Base-by-base conservation (phyloP, 2,329 filamentous ascomycete genomes). In the Penicillium oxalicum region DNA sequence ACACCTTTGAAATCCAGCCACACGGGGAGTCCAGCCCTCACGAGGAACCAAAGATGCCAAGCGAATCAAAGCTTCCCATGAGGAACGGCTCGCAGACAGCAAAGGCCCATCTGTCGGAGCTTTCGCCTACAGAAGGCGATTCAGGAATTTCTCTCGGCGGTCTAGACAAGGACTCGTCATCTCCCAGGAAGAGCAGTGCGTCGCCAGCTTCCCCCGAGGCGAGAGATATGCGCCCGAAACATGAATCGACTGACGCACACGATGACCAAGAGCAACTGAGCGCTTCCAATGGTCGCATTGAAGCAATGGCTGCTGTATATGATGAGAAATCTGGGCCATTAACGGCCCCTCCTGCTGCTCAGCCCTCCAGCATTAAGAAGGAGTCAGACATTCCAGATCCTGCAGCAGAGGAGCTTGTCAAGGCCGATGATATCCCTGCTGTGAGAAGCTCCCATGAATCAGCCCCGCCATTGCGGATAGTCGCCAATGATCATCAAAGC, bases 121-220 rank as follows among this genome's bases (percentile, higher is more conserved):
- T 12, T 24, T 45, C 36, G 35, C 36, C 35, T 33, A 27, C n/a
- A n/a, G 35, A 45, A 13, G 43, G 35, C 4, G 43, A 45, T 39
- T 45, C 43, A 25, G 43, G 43, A 1, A 45, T 45, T 9, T 45
- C 43, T 27, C 43, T 45, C 33, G 32, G 34, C 18, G 38, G 26
- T 29, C 9, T 13, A 2, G 35, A 39, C 7, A 38, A 45, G 5
- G 34, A 38, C n/a, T 26, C 5, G 12, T 32, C n/a, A 8, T 12
- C 25, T 0, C 26, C 43, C 9, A 38, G 32, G 28, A 28, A 45
- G 13, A 38, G 5, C 11, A 26, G 13, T 37, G 27, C 24, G 26
- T 29, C 26, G 3, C 25, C 11, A 26, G 26, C 13, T 38, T 39
- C 26, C 32, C 9, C 27, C 9, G 34, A 12, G 40, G 27, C 28